Evolutionary conservation across 208 protist species (phyloP).

Genomic region (Plasmodiophora brassicae): DNA sequence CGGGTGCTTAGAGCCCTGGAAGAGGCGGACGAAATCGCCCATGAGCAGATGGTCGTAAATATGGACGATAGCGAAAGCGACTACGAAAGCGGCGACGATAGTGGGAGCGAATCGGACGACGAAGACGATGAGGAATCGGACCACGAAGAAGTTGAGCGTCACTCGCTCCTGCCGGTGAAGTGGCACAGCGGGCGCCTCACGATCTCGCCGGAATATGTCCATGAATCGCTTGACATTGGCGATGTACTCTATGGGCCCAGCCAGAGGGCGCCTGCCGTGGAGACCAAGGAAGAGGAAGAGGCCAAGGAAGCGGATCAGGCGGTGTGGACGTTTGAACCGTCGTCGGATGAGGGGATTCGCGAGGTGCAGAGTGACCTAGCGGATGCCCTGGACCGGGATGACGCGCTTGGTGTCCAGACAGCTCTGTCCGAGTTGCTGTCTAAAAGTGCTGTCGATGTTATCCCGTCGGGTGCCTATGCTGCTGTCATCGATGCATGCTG

Average conservation of each 20-base stretch:
- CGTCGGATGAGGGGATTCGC: not conserved
- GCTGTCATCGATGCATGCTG: conserved; percentile 1
- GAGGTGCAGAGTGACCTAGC: not conserved
- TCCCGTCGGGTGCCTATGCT: not conserved
- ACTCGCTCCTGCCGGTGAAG: not conserved
- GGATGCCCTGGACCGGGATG: not conserved
- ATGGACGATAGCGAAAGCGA: not conserved
- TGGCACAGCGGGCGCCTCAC: not conserved
- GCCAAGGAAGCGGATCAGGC: not conserved
- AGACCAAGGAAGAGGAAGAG: not conserved
- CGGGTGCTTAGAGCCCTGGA: not conserved
- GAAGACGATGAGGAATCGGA: not conserved
- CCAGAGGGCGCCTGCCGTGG: not conserved
- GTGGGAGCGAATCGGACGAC: not conserved
- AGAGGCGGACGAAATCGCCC: not conserved
- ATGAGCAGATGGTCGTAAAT: not conserved
- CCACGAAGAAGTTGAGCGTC: not conserved
- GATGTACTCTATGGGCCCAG: not conserved
- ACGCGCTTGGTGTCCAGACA: not conserved
- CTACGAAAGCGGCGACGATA: not conserved
- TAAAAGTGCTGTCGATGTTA: not conserved
- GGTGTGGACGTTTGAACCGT: not conserved
- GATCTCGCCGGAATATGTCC: not conserved
- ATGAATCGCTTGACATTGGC: not conserved
- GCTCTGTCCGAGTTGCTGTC: not conserved